phyloP scores from a whole-genome alignment of 257 asterid genomes.

The Eucommia ulmoides region DNA sequence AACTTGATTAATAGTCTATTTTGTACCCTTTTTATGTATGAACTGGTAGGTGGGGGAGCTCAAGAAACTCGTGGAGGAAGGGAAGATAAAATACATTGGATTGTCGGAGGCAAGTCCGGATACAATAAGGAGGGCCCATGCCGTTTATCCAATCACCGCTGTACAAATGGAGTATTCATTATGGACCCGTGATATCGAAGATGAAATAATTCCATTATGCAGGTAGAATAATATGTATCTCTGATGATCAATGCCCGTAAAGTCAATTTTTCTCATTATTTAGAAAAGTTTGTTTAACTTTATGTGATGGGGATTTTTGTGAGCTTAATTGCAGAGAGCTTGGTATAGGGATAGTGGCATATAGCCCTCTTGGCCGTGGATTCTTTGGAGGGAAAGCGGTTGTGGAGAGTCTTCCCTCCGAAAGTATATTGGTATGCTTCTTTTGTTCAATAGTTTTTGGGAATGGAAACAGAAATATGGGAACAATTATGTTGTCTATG shows the following conservation, averaged over 20 bases:
- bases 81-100: conserved; percentile 40
- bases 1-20: no score
- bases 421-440: conserved; percentile 27
- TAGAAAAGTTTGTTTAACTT: neutral
- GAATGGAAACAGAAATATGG: no score
- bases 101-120: conserved; percentile 43
- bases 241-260: neutral
- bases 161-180: conserved; percentile 54
- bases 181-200: conserved; percentile 44
- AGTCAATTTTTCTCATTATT: no score
- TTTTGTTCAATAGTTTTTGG: no score
- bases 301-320: neutral
- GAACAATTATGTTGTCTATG: no score
- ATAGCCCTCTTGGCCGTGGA: conserved; percentile 48
- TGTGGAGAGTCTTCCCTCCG: conserved; percentile 23
- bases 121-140: conserved; percentile 49
- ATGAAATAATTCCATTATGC: conserved; percentile 44
- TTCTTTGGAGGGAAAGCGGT: conserved; percentile 44
- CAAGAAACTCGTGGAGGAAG: conserved; percentile 46
- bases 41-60: conserved; percentile 44
- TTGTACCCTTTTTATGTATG: no score
- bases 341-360: conserved; percentile 39
- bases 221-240: conserved; percentile 13
- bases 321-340: conserved; percentile 24
- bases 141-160: conserved; percentile 42